Evolutionary conservation across 2,329 filamentous ascomycete species (phyloP).

Genomic region (Talaromyces sp.): DNA sequence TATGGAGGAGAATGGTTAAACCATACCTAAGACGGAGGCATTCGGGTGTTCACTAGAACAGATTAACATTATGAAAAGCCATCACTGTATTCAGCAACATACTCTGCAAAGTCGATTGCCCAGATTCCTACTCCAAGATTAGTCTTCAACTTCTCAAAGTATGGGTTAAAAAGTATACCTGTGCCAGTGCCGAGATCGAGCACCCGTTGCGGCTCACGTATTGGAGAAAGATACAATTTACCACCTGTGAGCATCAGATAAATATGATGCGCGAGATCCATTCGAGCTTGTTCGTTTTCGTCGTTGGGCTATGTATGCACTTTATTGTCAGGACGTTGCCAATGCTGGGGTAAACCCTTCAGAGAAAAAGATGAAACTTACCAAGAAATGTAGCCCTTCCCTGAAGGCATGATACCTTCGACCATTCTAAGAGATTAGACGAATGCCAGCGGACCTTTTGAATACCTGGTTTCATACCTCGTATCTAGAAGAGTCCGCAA

Average conservation of each 20-base stretch:
- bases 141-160: not conserved
- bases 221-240: constrained; percentile 16
- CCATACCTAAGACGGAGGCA: constrained; percentile 25
- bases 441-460: not conserved
- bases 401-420: constrained; percentile 25
- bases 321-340: not conserved
- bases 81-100: not conserved
- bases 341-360: not conserved
- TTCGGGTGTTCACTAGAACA: constrained; percentile 23
- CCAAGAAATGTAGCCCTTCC: constrained; percentile 20
- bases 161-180: not conserved
- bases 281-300: constrained; percentile 21
- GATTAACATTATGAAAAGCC: not conserved
- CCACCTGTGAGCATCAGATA: constrained; percentile 19
- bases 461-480: constrained; percentile 3
- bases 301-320: constrained; percentile 20
- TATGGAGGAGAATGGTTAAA: not conserved
- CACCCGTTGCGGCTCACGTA: constrained; percentile 22
- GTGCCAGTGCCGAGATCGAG: constrained; percentile 37
- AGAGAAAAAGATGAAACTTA: not conserved
- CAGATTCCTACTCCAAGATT: constrained; percentile 26
- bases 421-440: constrained; percentile 20
- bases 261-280: constrained; percentile 25
- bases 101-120: constrained; percentile 37
- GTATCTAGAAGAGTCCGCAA: constrained; percentile 6